Evolutionary conservation across 78 protist genomes (phyloP).

Genomic region (Protostelium mycophagum): DNA sequence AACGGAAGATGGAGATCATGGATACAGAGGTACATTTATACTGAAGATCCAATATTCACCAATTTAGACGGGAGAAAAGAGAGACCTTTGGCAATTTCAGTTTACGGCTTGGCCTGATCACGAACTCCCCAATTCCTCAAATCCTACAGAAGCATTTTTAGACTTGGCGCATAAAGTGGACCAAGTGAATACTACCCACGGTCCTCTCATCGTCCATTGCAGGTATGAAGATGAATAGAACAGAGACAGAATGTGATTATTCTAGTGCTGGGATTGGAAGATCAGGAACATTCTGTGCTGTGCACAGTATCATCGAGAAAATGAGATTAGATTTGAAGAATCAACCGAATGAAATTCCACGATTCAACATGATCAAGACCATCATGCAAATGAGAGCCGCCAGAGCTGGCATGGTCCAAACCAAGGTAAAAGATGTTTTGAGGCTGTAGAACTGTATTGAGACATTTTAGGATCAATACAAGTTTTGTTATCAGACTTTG

Average conservation of each 20-base stretch:
- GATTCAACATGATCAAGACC: constrained; percentile 43
- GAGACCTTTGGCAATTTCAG: constrained; percentile 49
- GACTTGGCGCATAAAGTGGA: constrained; percentile 41
- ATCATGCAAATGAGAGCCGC: constrained; percentile 40
- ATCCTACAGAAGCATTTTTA: constrained; percentile 42
- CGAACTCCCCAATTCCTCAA: constrained; percentile 35
- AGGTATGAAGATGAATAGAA: constrained; percentile 9
- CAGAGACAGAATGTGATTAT: background rate
- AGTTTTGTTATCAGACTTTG: background rate
- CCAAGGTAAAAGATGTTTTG: constrained; percentile 10
- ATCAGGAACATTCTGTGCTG: constrained; percentile 62
- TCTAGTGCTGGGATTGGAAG: constrained; percentile 63
- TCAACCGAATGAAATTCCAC: background rate
- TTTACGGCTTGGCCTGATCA: constrained; percentile 74
- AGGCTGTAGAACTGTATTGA: background rate
- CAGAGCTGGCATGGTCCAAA: constrained; percentile 67
- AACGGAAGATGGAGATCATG: constrained; percentile 26
- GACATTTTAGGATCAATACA: background rate
- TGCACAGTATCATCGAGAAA: constrained; percentile 32
- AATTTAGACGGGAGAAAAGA: constrained; percentile 25
- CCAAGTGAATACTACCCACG: constrained; percentile 18
- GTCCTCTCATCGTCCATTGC: constrained; percentile 65
- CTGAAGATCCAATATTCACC: too few relatives aligned
- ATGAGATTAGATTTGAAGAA: constrained; percentile 13
- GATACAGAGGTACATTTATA: constrained; percentile 26